phyloP scores from a whole-genome alignment of 768 basidiomycete genomes.

The Boletus sp. region DNA sequence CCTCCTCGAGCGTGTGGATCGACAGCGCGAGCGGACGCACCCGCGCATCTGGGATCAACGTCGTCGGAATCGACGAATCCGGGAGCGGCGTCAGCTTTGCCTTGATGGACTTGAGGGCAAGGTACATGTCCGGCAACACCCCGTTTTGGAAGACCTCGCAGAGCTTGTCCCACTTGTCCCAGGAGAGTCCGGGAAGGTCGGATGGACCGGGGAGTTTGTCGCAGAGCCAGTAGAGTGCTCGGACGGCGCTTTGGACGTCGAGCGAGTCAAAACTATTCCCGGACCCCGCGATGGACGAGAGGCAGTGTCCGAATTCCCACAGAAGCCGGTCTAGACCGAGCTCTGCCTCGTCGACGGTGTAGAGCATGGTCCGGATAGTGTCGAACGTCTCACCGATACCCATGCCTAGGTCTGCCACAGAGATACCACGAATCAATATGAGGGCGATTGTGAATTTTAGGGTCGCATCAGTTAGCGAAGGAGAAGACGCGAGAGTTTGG shows the following conservation, averaged over 20 bases:
- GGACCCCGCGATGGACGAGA: conserved; percentile 30
- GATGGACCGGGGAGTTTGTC: conserved; percentile 44
- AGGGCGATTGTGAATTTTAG: conserved; percentile 37
- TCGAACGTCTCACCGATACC: conserved; percentile 26
- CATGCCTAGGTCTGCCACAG: conserved; percentile 21
- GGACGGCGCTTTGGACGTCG: conserved; percentile 39
- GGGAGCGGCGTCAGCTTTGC: conserved; percentile 31
- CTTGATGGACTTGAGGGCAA: conserved; percentile 33
- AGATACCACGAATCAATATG: conserved; percentile 30
- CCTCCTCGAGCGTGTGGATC: conserved; percentile 44
- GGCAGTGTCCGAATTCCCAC: conserved; percentile 38
- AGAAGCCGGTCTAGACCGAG: conserved; percentile 26
- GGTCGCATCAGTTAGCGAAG: conserved; percentile 23
- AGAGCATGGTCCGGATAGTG: conserved; percentile 24
- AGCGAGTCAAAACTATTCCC: conserved; percentile 28
- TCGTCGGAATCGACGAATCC: conserved; percentile 24
- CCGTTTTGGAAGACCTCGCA: conserved; percentile 38
- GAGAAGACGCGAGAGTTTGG: conserved; percentile 26
- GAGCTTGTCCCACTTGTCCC: conserved; percentile 45
- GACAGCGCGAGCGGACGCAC: conserved; percentile 38
- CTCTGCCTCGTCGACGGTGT: conserved; percentile 24
- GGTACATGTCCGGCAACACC: conserved; percentile 27
- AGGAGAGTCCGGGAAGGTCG: conserved; percentile 48
- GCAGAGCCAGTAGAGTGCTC: conserved; percentile 57
- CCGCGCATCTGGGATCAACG: conserved; percentile 35